Base-by-base conservation (phyloP, 225 moss, liverwort and hornwort species). In the Marchantia paleacea region DNA sequence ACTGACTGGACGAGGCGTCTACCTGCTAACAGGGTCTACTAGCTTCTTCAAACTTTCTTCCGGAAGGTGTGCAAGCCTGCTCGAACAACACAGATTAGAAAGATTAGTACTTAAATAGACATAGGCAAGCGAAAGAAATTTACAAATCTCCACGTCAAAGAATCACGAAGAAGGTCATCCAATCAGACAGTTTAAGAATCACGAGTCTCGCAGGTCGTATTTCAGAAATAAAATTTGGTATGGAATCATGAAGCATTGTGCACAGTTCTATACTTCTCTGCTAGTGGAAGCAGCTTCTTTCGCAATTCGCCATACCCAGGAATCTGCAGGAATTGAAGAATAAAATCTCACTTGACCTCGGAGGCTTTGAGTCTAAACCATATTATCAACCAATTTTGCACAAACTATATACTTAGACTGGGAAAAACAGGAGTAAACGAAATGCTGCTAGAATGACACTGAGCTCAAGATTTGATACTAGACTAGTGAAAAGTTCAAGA, bases 1-100 rank as follows among this genome's bases (percentile, higher is more conserved):
- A 26, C 3, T 12, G 18, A 72, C 24, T 14, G 11, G 15, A 53
- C 26, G 73, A 19, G 67, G 28, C 1, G 14, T 22, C 50, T 48
- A 92, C 96, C 92, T 89, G 90, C 96, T 96, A 68, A 77, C 87
- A 83, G 91, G 85, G 83, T 97, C 97, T 89, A 89, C 92, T 55
- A 95, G 75, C 51, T 85, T 61, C 76, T 84, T 87, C 85, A 81
- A 93, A 28, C 88, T 82, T 73, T 90, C 93, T 75, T 81, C 88
- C 79, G 95, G 86, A 78, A 95, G 95, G 52, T 80, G 85, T 82
- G 92, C 95, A 78, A 97, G 68, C 86, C 97, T 97, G 90, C 81
- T 79, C 78, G 85, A 15, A 54, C 25, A 78, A 20, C 30, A 66
- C 50, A 79, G 63, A 52, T 4, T 24, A 72, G 31, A 18, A 73